Base-by-base conservation (phyloP, 1,139 yeast species). In the Pneumocystis sp. region DNA sequence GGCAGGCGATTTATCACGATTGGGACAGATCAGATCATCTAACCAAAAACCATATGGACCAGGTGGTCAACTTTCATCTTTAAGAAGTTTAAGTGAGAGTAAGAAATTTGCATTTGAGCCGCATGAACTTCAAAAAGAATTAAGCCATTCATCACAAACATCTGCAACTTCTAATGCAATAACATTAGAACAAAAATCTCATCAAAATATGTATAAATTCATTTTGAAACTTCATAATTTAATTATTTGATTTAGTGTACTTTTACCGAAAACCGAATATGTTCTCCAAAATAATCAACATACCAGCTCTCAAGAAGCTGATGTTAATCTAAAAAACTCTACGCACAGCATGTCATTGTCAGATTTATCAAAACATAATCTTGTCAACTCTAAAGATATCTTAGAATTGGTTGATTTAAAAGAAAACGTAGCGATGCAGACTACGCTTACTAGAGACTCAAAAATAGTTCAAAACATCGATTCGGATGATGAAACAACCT, bases 1-100 rank as follows among this genome's bases (percentile, higher is more conserved):
- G 65, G 73, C 75, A 15, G 74, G 75, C 29, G 76, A 74, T 56
- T 63, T 73, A 63, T 70, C 72, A 62, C 66, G 68, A 61, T 67
- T 72, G 42, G 76, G 75, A 35, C 66, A 68, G 65, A 70, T 71
- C 39, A 67, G 75, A 63, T 66, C 69, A 34, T 71, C 40, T 25
- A 63, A 25, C 37, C 65, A 63, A 45, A 31, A 15, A 8, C 39
- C 35, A 60, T 34, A 59, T 8, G 72, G 73, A 15, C 68, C 65
- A 19, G 67, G 67, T 19, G 62, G 60, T n/a, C 59, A 57, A 29
- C 61, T 59, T 35, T 37, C 61, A 29, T 56, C 63, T 19, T 37
- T 61, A 40, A 62, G 66, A 12, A 64, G 67, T 44, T 60, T 61
- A 37, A 62, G 67, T 62, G 65, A 66, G 17, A 65, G 40, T 63